Percentiles rank a stretch among this genome's conserved stretches.
Evolutionary conservation across 2,329 filamentous ascomycete genomes (phyloP).

Genomic region (Neurospora sp.): DNA sequence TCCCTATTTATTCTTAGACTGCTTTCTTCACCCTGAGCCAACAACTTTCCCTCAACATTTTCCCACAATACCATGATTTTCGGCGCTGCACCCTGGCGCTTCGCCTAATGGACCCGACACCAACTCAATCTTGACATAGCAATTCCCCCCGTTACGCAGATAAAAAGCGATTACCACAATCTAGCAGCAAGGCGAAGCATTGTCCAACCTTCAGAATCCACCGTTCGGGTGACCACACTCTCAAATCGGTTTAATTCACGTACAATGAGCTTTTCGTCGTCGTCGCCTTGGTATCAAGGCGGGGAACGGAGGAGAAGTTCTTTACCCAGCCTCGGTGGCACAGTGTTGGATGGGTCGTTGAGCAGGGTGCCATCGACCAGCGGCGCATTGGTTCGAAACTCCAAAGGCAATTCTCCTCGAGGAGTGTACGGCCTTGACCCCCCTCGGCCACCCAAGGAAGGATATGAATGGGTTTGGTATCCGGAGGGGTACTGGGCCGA

Average conservation of each 20-base stretch:
- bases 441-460: slow-evolving; percentile 43
- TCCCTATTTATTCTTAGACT: neutral
- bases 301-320: neutral
- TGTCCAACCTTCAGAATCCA: neutral
- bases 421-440: slow-evolving; percentile 31
- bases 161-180: neutral
- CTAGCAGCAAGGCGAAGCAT: neutral
- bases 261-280: neutral
- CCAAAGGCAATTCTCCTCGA: neutral
- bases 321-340: neutral
- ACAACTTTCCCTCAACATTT: neutral
- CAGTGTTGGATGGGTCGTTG: slow-evolving; percentile 1
- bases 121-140: neutral
- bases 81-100: neutral
- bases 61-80: neutral
- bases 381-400: neutral
- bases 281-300: neutral
- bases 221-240: neutral
- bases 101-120: neutral
- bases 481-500: slow-evolving; percentile 56
- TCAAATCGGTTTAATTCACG: neutral
- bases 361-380: neutral
- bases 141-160: neutral
- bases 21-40: neutral
- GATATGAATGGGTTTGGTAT: slow-evolving; percentile 55